phyloP scores from a whole-genome alignment of 495 filamentous ascomycete genomes.

The Elasticomyces elasticus region DNA sequence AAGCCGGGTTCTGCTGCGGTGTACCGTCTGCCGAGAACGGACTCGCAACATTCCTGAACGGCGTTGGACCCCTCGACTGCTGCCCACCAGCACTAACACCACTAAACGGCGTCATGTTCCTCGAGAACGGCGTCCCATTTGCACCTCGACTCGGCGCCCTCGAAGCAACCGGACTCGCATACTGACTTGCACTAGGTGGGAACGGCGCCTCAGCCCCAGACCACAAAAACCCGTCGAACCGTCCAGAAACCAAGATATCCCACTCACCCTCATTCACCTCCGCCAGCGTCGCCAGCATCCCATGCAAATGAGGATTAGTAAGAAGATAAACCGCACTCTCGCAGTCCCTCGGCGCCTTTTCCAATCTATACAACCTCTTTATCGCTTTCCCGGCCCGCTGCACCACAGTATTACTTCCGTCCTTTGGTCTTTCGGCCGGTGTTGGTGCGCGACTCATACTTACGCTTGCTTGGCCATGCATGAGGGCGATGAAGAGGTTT shows the following conservation, averaged over 20 bases:
- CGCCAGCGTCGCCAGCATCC: constrained; percentile 76
- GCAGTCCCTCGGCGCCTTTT: constrained; percentile 61
- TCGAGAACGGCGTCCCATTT: constrained; percentile 27
- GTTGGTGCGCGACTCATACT: constrained; percentile 48
- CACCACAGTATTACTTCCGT: constrained; percentile 59
- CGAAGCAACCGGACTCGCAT: constrained; percentile 38
- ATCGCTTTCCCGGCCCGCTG: constrained; percentile 63
- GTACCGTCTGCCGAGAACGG: constrained; percentile 25
- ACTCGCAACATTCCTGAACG: constrained; percentile 25
- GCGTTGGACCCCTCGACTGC: constrained; percentile 26
- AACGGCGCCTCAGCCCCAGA: constrained; percentile 65
- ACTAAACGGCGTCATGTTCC: constrained; percentile 31
- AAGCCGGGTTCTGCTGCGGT: background rate
- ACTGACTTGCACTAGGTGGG: constrained; percentile 22
- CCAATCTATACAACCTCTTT: constrained; percentile 73
- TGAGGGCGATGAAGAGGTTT: constrained; percentile 66
- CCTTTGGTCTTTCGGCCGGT: constrained; percentile 40
- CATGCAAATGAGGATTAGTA: constrained; percentile 69
- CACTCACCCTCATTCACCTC: constrained; percentile 81
- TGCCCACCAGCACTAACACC: constrained; percentile 8
- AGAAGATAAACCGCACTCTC: constrained; percentile 84
- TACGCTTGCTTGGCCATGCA: constrained; percentile 56
- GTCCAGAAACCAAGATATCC: constrained; percentile 91
- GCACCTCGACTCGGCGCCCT: constrained; percentile 44
- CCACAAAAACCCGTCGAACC: constrained; percentile 95